Percentiles rank a stretch among this genome's conserved stretches.
Evolutionary conservation across 2,329 filamentous ascomycete genomes (phyloP).

Genomic region (Penicillium sp.): DNA sequence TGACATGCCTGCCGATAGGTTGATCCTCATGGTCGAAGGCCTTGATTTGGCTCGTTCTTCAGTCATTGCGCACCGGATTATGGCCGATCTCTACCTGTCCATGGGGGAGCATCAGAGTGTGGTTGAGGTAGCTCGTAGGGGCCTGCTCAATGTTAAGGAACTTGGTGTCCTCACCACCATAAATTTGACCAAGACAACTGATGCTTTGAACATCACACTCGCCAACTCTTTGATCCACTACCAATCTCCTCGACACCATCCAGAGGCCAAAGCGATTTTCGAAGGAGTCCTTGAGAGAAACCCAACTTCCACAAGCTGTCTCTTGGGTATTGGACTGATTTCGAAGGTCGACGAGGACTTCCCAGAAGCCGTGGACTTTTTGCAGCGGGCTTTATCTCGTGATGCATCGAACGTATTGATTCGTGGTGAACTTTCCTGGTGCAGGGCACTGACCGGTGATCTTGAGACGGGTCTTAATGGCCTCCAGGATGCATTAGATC

Average conservation of each 20-base stretch:
- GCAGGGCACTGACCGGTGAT: slow-evolving; percentile 79
- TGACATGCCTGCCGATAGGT: slow-evolving; percentile 73
- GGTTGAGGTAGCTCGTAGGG: slow-evolving; percentile 77
- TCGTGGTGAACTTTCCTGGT: slow-evolving; percentile 87
- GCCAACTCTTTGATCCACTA: slow-evolving; percentile 88
- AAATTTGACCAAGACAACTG: slow-evolving; percentile 66
- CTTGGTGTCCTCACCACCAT: slow-evolving; percentile 70
- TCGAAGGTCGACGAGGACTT: slow-evolving; percentile 93
- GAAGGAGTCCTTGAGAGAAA: slow-evolving; percentile 77
- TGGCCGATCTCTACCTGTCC: slow-evolving; percentile 79
- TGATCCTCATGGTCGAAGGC: slow-evolving; percentile 77
- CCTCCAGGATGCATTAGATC: slow-evolving; percentile 67
- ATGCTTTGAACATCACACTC: slow-evolving; percentile 74
- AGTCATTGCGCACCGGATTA: slow-evolving; percentile 77
- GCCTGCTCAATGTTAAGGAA: slow-evolving; percentile 59
- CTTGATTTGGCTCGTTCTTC: slow-evolving; percentile 66
- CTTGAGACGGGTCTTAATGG: slow-evolving; percentile 67
- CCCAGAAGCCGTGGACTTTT: slow-evolving; percentile 74
- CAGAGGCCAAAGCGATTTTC: slow-evolving; percentile 84
- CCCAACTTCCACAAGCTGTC: slow-evolving; percentile 71
- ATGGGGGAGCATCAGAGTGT: slow-evolving; percentile 83
- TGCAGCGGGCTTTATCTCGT: slow-evolving; percentile 72
- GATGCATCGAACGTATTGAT: slow-evolving; percentile 76
- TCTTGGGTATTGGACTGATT: slow-evolving; percentile 89
- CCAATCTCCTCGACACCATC: slow-evolving; percentile 84